A percentile compares a stretch with the other conserved stretches of the same genome.
These are phyloP conservation scores for Backusella liffmaniae DNA, from an alignment of 192 early-diverging fungal species.

Conservation along the genomic window DNA sequence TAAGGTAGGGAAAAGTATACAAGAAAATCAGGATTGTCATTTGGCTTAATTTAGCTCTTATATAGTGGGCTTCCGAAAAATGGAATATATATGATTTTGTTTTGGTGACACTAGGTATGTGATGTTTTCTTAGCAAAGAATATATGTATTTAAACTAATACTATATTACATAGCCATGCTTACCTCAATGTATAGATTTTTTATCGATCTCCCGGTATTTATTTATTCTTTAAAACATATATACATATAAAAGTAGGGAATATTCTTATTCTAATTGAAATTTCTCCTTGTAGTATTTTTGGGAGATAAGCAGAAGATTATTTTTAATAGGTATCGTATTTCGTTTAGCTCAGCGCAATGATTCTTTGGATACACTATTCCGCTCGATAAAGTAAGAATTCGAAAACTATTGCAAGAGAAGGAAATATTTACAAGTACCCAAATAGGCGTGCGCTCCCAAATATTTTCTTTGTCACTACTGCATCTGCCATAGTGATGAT, in stretches of 20 bases:
- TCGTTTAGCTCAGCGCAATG: constrained; percentile 21
- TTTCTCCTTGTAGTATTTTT: not conserved
- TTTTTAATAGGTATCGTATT: constrained; percentile 13
- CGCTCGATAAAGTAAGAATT: constrained; percentile 17
- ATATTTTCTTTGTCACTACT: constrained; percentile 20
- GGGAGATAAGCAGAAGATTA: constrained; percentile 11
- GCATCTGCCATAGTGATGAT: constrained; percentile 15
- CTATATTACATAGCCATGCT: not conserved
- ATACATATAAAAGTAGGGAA: too few species aligned
- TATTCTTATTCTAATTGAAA: not conserved
- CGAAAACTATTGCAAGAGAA: too few species aligned
- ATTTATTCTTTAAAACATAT: not conserved
- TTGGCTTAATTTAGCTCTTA: not conserved
- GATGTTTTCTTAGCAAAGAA: not conserved
- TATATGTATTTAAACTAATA: not conserved
- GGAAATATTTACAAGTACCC: not conserved
- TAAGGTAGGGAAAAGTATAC: not conserved
- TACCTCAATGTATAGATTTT: not conserved
- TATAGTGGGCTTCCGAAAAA: constrained; percentile 9
- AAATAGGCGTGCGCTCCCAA: constrained; percentile 19
- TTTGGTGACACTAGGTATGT: not conserved
- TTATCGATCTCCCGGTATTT: not conserved
- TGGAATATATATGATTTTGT: constrained; percentile 8
- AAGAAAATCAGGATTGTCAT: not conserved
- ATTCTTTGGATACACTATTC: constrained; percentile 19